Evolutionary conservation across 2,329 filamentous ascomycete genomes (phyloP).

Genomic region (Elsinoe arachidis): DNA sequence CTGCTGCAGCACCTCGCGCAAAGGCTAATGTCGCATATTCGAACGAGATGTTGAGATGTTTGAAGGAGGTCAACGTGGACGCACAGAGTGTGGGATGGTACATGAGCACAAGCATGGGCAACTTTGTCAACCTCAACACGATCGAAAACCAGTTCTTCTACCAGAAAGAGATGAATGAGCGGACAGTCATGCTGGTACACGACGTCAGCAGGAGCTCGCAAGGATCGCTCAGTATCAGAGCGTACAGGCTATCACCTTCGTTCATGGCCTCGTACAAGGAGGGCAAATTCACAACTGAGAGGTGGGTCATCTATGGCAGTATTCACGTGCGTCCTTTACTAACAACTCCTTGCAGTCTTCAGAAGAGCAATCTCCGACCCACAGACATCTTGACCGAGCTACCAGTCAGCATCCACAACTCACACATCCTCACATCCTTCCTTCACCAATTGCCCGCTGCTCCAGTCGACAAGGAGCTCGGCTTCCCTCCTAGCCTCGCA

Average conservation of each 20-base stretch:
- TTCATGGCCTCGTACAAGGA: slow-evolving; percentile 95
- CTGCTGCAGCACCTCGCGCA: slow-evolving; percentile 80
- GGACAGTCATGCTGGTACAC: slow-evolving; percentile 81
- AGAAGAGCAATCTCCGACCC: slow-evolving; percentile 89
- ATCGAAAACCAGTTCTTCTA: slow-evolving; percentile 98
- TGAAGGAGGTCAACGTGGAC: slow-evolving; percentile 96
- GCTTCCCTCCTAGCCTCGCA: slow-evolving; percentile 68
- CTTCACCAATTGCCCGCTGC: slow-evolving; percentile 79
- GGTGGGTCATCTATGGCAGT: slow-evolving; percentile 45
- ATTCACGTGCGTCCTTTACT: slow-evolving; percentile 1
- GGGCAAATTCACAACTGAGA: slow-evolving; percentile 94
- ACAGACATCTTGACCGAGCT: slow-evolving; percentile 89
- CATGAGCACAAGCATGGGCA: slow-evolving; percentile 96
- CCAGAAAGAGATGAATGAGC: slow-evolving; percentile 83
- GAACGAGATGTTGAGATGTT: slow-evolving; percentile 91
- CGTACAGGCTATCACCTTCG: slow-evolving; percentile 76
- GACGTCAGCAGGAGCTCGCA: slow-evolving; percentile 93
- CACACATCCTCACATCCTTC: slow-evolving; percentile 89
- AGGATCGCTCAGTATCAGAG: slow-evolving; percentile 78
- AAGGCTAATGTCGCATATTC: slow-evolving; percentile 86
- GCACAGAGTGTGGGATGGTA: slow-evolving; percentile 98
- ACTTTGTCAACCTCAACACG: slow-evolving; percentile 89
- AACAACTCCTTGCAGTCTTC: slow-evolving; percentile 53
- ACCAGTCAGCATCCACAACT: slow-evolving; percentile 87
- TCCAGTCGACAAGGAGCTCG: slow-evolving; percentile 54